These are phyloP conservation scores for Schizosaccharomyces japonicus DNA, from an alignment of 805 yeast species.

Conservation along the genomic window DNA sequence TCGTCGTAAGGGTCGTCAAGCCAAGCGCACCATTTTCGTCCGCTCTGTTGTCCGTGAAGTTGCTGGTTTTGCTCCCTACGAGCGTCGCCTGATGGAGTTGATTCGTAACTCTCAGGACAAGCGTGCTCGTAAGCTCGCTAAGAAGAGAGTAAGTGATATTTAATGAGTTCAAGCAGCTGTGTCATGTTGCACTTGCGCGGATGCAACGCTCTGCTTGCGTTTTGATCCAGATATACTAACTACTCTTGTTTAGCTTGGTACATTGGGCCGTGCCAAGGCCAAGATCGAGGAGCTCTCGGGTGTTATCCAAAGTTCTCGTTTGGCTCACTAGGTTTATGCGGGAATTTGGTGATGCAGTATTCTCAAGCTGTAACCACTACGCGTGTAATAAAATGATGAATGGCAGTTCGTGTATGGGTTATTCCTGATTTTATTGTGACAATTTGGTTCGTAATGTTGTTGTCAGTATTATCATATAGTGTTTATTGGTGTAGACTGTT, in stretches of 20 bases:
- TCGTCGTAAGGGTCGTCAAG: constrained; percentile 86
- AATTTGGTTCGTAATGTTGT: too few species aligned
- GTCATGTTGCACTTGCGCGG: too few species aligned
- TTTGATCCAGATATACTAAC: neutral
- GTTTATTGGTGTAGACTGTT: too few species aligned
- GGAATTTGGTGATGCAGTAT: too few species aligned
- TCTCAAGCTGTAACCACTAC: too few species aligned
- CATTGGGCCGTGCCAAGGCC: constrained; percentile 97
- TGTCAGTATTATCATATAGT: too few species aligned
- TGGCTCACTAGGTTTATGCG: constrained; percentile 8
- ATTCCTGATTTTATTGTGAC: too few species aligned
- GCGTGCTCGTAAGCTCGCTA: constrained; percentile 99
- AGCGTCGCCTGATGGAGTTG: constrained; percentile 96
- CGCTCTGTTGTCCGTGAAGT: constrained; percentile 91
- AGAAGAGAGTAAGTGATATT: constrained; percentile 36
- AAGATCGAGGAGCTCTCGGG: constrained; percentile 97
- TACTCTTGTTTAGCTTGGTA: constrained; percentile 38
- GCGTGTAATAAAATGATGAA: too few species aligned
- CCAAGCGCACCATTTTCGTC: constrained; percentile 90
- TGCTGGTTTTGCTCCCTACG: constrained; percentile 97
- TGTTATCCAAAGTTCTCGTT: constrained; percentile 83
- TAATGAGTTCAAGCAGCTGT: too few species aligned
- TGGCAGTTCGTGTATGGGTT: too few species aligned
- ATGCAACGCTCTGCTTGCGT: neutral
- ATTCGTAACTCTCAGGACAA: constrained; percentile 99